Evolutionary conservation across 2,329 filamentous ascomycete genomes (phyloP), one percentile per base, ranked within the genome.

Genomic region (Talaromyces piceae): DNA sequence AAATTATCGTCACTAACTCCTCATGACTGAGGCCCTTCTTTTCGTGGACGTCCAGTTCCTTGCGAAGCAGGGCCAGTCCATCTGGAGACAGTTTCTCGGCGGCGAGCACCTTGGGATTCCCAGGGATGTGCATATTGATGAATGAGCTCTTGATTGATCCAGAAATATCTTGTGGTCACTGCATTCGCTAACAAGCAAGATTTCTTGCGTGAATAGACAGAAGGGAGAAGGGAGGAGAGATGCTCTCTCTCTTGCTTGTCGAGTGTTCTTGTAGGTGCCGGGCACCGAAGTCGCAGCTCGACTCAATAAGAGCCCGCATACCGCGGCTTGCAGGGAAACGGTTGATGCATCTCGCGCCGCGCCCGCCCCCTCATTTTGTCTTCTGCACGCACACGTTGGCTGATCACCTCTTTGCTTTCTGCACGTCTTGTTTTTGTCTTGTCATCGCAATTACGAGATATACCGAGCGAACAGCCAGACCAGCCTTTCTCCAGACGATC

Each of bases 61-160:
- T 77, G 28, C 78, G 76, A 31, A 91, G 77, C 18, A 91, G 72
- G 16, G 83, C 79, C 16, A 91, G 75, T 9, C 87, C 87, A 66
- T 91, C 87, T n/a, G 82, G 74, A 1, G 87, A 91, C 41, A 91
- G 78, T 65, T 89, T 90, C 63, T 91, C 87, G 1, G 87, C 83
- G 37, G 91, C 86, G 25, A 93, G 79, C 55, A 91, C 74, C 62
- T 77, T 80, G 1, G 74, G 39, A 13, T 58, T 45, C 47, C 58
- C 57, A 18, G 59, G 47, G 18, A 58, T 53, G 22, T 57, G 53
- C 61, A 64, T 61, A 13, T 23, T 57, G 41, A 9, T 37, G 33
- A n/a, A n/a, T n/a, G n/a, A n/a, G 16, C 33, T 37, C 5, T 37
- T 20, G 16, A 37, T 9, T 18, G 33, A 9, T 18, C 20, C 33